A percentile compares a stretch with the other conserved stretches of the same genome.
Evolutionary conservation across 345 rosid genomes (phyloP).

Genomic region (Cardamine occulta): DNA sequence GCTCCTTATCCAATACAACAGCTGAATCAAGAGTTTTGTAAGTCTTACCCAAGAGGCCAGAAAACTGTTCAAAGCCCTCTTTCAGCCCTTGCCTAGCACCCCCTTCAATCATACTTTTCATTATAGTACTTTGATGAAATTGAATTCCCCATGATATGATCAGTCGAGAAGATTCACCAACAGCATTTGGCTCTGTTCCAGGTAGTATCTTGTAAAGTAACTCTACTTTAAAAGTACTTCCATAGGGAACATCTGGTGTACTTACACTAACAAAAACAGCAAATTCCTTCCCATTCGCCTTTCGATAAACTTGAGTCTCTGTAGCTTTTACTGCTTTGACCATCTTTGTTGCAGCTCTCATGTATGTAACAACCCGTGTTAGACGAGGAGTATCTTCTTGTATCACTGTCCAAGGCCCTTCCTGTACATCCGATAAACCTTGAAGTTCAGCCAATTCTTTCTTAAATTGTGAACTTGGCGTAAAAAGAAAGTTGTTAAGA

Average conservation of each 20-base stretch:
- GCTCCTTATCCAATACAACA: conserved; percentile 53
- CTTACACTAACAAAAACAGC: conserved; percentile 57
- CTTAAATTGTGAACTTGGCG: conserved; percentile 68
- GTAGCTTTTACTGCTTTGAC: conserved; percentile 81
- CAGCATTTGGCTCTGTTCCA: conserved; percentile 53
- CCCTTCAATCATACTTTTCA: conserved; percentile 89
- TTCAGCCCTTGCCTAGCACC: conserved; percentile 82
- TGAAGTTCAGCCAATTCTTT: conserved; percentile 71
- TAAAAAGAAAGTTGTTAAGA: conserved; percentile 72
- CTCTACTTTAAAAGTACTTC: conserved; percentile 64
- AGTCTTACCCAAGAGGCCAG: conserved; percentile 57
- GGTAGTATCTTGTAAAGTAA: conserved; percentile 81
- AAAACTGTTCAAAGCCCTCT: conserved; percentile 74
- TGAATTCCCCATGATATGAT: conserved; percentile 74
- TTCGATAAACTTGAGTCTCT: conserved; percentile 73
- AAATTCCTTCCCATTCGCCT: conserved; percentile 62
- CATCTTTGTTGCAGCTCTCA: conserved; percentile 72
- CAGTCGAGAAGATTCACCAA: conserved; percentile 63
- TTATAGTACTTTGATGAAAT: conserved; percentile 69
- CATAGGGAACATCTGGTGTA: conserved; percentile 89
- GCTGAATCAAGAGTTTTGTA: conserved; percentile 50
- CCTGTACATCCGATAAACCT: conserved; percentile 65
- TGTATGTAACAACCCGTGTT: conserved; percentile 58
- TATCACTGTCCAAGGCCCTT: conserved; percentile 73
- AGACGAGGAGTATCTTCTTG: conserved; percentile 50